Conservation (phyloP, 352 stramenopile genomes). For the Saprolegnia diclina region DNA sequence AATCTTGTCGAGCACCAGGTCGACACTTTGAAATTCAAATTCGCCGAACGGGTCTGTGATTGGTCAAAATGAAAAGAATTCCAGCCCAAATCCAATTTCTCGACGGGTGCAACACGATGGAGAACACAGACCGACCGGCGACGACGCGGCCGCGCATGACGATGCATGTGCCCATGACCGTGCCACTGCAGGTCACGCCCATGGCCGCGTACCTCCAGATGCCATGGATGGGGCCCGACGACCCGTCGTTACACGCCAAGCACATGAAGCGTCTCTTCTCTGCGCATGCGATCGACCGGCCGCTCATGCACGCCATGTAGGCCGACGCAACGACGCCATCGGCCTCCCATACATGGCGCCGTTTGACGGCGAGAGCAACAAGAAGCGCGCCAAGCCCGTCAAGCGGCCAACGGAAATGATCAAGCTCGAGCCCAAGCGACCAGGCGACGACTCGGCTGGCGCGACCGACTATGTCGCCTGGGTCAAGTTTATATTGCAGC, state of each 20-base stretch:
- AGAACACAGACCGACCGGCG: no score
- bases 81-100: no score
- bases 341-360: neutral
- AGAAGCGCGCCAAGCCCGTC: slow-evolving; percentile 6
- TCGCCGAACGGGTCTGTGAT: no score
- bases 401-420: neutral
- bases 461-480: neutral
- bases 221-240: neutral
- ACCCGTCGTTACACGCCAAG: slow-evolving; percentile 2
- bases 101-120: no score
- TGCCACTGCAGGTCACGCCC: slow-evolving; percentile 1
- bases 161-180: neutral
- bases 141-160: no score
- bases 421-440: neutral
- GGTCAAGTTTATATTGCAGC: slow-evolving; percentile 4
- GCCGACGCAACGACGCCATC: slow-evolving; percentile 3
- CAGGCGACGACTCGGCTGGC: no score
- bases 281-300: neutral
- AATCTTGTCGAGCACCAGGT: no score
- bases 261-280: neutral
- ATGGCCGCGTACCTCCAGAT: slow-evolving; percentile 3
- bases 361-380: slow-evolving; percentile 3
- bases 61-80: no score
- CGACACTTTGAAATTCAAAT: no score
- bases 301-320: neutral